These are phyloP conservation scores for Cnidoscolus chayamansa DNA, from an alignment of 441 rosid species.

Conservation along the genomic window DNA sequence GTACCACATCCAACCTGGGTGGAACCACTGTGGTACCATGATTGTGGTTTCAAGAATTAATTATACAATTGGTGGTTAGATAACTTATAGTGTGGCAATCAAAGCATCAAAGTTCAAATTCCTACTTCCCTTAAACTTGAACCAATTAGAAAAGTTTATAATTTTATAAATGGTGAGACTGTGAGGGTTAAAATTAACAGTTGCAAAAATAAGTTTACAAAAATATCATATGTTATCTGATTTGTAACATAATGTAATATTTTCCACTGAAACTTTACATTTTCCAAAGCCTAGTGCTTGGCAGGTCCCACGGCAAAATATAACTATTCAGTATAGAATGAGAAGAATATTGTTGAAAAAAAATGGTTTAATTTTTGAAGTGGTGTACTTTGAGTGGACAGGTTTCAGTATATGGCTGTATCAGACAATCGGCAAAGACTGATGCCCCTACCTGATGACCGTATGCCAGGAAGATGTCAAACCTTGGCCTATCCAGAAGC, in stretches of 20 bases:
- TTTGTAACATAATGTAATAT: background rate
- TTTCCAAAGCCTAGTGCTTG: background rate
- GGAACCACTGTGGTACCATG: background rate
- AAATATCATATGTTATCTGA: background rate
- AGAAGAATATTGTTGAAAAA: background rate
- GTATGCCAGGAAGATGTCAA: conserved; percentile 56
- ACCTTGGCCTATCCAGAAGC: conserved; percentile 74
- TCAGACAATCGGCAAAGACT: conserved; percentile 72
- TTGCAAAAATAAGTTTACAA: background rate
- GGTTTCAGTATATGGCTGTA: conserved; percentile 85
- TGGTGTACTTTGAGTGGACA: conserved; percentile 23
- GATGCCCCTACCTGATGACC: conserved; percentile 89
- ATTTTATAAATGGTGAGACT: background rate
- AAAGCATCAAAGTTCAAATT: background rate
- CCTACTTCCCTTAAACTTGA: background rate
- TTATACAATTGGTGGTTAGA: background rate
- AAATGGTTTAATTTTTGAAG: background rate
- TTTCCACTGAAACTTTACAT: background rate
- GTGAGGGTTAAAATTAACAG: background rate
- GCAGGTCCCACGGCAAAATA: background rate
- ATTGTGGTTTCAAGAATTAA: background rate
- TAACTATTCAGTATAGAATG: background rate
- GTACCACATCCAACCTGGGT: background rate
- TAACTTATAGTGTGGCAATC: background rate
- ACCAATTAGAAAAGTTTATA: background rate